A percentile compares a stretch with the other conserved stretches of the same genome.
Evolutionary conservation across 768 basidiomycete genomes (phyloP).

Genomic region (Lanmaoa rubissima): DNA sequence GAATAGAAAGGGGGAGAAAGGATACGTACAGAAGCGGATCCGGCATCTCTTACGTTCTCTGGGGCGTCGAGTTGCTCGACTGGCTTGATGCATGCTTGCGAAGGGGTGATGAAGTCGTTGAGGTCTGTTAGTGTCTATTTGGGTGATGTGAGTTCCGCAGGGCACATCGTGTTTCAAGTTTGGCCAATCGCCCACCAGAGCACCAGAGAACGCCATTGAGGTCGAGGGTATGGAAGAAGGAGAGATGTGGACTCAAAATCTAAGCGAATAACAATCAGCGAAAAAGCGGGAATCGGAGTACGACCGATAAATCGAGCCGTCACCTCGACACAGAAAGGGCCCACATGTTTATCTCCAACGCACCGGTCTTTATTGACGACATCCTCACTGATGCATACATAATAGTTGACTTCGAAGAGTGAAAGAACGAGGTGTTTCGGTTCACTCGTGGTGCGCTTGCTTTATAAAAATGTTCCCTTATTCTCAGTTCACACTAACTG

Average conservation of each 20-base stretch:
- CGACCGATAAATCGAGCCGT: neutral
- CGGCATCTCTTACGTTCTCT: conserved; percentile 41
- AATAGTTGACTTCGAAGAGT: no score
- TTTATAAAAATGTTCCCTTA: no score
- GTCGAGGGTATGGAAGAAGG: neutral
- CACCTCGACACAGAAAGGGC: no score
- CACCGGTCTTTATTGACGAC: no score
- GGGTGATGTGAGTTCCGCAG: conserved; percentile 7
- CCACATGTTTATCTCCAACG: no score
- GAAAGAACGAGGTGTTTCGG: no score
- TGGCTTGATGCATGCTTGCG: conserved; percentile 97
- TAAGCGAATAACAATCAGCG: neutral
- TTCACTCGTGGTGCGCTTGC: no score
- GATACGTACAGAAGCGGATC: conserved; percentile 42
- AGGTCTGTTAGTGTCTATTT: conserved; percentile 84
- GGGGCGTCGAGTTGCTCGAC: conserved; percentile 55
- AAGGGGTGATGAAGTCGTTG: conserved; percentile 96
- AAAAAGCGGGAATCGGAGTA: neutral
- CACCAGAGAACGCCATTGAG: conserved; percentile 83
- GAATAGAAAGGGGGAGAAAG: neutral
- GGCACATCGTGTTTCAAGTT: neutral
- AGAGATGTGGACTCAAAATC: neutral
- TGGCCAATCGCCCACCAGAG: conserved; percentile 51
- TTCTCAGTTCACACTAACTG: no score
- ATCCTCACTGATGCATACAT: no score